These are phyloP conservation scores for Diaporthe australafricana DNA, from an alignment of 2,329 filamentous ascomycete species.

Conservation along the genomic window DNA sequence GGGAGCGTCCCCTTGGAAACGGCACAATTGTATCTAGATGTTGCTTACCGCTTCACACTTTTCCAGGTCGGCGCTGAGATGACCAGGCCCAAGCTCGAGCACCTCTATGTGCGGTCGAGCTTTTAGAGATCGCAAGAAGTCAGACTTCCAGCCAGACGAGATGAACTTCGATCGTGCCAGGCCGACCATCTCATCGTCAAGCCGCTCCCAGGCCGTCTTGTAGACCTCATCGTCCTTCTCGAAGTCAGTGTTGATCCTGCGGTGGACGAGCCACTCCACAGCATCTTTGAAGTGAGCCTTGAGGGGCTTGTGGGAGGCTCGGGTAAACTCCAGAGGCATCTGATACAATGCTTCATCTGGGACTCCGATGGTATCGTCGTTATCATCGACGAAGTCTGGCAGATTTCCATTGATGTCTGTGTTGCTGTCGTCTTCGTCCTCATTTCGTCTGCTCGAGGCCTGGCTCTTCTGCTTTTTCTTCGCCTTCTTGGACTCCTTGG, in stretches of 20 bases:
- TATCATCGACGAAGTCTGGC: constrained; percentile 75
- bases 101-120: constrained; percentile 71
- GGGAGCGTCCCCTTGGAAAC: constrained; percentile 53
- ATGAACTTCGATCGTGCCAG: constrained; percentile 78
- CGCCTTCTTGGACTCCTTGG: constrained; percentile 33
- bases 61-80: constrained; percentile 17
- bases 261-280: constrained; percentile 85
- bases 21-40: background rate
- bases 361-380: constrained; percentile 66
- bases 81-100: constrained; percentile 35
- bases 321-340: constrained; percentile 77
- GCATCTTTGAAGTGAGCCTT: constrained; percentile 80
- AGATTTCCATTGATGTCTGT: constrained; percentile 37
- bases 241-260: constrained; percentile 80
- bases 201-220: constrained; percentile 74
- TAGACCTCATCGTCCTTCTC: constrained; percentile 72
- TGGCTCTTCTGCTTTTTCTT: constrained; percentile 39
- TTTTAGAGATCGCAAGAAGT: constrained; percentile 74
- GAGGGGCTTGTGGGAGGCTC: constrained; percentile 73
- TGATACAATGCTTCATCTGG: constrained; percentile 52
- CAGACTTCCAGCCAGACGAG: constrained; percentile 75
- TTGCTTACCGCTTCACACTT: constrained; percentile 33
- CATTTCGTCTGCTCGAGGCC: constrained; percentile 24
- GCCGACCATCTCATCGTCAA: constrained; percentile 77
- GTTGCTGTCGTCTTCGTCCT: constrained; percentile 19